Percentiles rank a stretch among this genome's conserved stretches.
Conservation (phyloP, 2,329 filamentous ascomycete genomes). For the Lasiodiplodia sp. region DNA sequence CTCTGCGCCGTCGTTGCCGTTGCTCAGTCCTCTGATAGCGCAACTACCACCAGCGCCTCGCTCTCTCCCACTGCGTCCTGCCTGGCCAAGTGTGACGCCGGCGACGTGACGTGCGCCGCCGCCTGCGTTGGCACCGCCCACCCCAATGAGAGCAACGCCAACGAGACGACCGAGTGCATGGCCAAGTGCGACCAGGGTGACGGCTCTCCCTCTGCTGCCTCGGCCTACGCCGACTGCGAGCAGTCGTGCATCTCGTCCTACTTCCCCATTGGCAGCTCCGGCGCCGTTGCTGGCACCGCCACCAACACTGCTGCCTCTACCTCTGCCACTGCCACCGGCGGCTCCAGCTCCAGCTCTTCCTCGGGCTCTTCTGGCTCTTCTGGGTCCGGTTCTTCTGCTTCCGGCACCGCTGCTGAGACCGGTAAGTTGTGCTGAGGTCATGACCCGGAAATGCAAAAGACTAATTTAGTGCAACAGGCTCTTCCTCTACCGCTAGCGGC, state of each 20-base stretch:
- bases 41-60: slow-evolving; percentile 42
- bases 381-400: slow-evolving; percentile 36
- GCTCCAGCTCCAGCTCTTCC: slow-evolving; percentile 32
- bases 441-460: too few relatives aligned
- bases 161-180: slow-evolving; percentile 61
- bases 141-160: slow-evolving; percentile 58
- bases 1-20: slow-evolving; percentile 46
- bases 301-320: slow-evolving; percentile 37
- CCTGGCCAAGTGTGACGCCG: slow-evolving; percentile 47
- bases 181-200: slow-evolving; percentile 61
- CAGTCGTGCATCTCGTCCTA: slow-evolving; percentile 57
- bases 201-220: slow-evolving; percentile 54
- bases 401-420: slow-evolving; percentile 7
- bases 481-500: slow-evolving; percentile 32
- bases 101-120: slow-evolving; percentile 61
- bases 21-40: slow-evolving; percentile 40
- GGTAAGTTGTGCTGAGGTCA: slow-evolving; percentile 1
- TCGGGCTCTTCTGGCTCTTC: slow-evolving; percentile 28
- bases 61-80: slow-evolving; percentile 45
- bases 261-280: slow-evolving; percentile 54
- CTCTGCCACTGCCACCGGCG: slow-evolving; percentile 36
- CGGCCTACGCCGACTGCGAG: slow-evolving; percentile 58
- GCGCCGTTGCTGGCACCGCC: slow-evolving; percentile 25
- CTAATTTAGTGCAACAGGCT: slow-evolving; percentile 26
- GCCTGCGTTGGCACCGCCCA: slow-evolving; percentile 60